Evolutionary conservation across 208 protist species (phyloP).

Genomic region (Leishmania turanica): DNA sequence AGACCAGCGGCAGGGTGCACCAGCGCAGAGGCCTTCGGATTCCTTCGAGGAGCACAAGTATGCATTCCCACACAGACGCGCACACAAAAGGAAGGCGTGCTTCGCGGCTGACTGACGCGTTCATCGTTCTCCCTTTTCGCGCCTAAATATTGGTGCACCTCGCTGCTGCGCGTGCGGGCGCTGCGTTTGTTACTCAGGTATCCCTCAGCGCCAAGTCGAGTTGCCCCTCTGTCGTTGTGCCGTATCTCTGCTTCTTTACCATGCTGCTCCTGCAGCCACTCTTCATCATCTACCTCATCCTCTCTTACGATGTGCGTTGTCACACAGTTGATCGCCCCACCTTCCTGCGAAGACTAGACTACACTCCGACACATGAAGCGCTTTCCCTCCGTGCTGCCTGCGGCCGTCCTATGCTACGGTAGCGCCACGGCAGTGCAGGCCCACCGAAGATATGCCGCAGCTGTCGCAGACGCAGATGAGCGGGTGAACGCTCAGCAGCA

Average conservation of each 20-base stretch:
- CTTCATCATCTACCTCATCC: neutral
- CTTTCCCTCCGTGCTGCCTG: slow-evolving; percentile 5
- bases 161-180: neutral
- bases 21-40: neutral
- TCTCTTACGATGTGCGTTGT: neutral
- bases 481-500: slow-evolving; percentile 1
- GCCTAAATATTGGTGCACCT: neutral
- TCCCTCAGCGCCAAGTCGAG: neutral
- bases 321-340: neutral
- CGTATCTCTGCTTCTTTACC: neutral
- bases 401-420: neutral
- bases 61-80: neutral
- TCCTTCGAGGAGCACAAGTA: neutral
- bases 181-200: neutral
- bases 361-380: slow-evolving; percentile 20
- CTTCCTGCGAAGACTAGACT: neutral
- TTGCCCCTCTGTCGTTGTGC: neutral
- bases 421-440: neutral
- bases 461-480: slow-evolving; percentile 19
- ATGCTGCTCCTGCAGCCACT: neutral
- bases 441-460: slow-evolving; percentile 15
- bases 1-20: neutral
- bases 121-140: neutral
- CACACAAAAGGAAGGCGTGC: neutral
- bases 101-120: neutral